Evolutionary conservation across 305 asterid species (phyloP).

Genomic region (Solanum hybrid): DNA sequence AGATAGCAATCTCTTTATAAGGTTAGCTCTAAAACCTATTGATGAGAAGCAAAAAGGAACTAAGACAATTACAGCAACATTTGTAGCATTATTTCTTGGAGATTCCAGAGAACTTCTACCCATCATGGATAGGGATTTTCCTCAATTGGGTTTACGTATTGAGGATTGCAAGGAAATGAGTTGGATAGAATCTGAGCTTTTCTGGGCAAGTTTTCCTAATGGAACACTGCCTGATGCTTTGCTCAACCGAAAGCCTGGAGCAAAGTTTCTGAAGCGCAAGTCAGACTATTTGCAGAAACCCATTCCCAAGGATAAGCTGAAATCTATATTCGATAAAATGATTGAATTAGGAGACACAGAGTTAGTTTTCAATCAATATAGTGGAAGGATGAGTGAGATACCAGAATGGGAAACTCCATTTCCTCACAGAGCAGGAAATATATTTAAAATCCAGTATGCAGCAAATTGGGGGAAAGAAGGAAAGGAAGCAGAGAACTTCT

Average conservation of each 20-base stretch:
- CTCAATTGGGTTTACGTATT: neutral
- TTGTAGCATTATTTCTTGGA: slow-evolving; percentile 2
- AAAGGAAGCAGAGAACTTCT: slow-evolving; percentile 1
- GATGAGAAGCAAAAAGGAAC: neutral
- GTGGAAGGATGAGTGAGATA: slow-evolving; percentile 2
- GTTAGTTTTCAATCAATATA: neutral
- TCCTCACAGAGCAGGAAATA: slow-evolving; percentile 6
- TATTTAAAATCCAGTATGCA: slow-evolving; percentile 8
- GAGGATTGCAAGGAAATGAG: slow-evolving; percentile 4
- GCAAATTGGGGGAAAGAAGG: neutral
- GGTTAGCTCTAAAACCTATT: slow-evolving; percentile 33
- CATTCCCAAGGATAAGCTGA: neutral
- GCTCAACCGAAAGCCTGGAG: neutral
- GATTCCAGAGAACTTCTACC: neutral
- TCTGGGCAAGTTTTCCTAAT: neutral
- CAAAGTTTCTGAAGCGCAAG: slow-evolving; percentile 3
- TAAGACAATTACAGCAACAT: neutral
- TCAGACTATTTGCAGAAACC: slow-evolving; percentile 8
- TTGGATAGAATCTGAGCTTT: slow-evolving; percentile 6
- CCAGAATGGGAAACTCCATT: slow-evolving; percentile 2
- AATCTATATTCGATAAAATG: neutral
- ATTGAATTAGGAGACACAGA: slow-evolving; percentile 1
- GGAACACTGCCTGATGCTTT: neutral
- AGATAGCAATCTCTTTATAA: slow-evolving; percentile 38
- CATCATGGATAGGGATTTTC: neutral